phyloP scores from a whole-genome alignment of 371 early-diverging fungal species.

The Apophysomyces ossiformis region DNA sequence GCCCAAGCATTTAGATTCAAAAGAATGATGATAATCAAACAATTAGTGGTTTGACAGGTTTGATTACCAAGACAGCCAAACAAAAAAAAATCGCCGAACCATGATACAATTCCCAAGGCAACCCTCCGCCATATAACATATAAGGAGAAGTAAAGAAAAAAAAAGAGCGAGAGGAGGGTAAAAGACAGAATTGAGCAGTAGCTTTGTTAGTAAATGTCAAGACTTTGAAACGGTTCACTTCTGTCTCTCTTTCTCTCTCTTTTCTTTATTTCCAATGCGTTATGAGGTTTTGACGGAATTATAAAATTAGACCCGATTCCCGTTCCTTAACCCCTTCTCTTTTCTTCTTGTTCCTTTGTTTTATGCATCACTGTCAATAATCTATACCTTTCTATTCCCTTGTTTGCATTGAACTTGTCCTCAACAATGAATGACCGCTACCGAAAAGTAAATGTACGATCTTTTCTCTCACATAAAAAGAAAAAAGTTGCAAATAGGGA shows the following conservation, averaged over 20 bases:
- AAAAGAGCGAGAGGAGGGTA: not conserved
- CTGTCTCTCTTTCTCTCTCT: not conserved
- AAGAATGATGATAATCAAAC: slow-evolving; percentile 1
- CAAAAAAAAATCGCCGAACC: slow-evolving; percentile 9
- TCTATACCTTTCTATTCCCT: not conserved
- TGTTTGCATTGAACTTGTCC: not conserved
- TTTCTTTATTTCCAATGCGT: not conserved
- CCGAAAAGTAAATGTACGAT: not conserved
- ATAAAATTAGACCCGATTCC: slow-evolving; percentile 5
- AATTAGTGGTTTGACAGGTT: slow-evolving; percentile 10
- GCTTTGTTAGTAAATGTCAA: no score
- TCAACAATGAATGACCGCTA: slow-evolving; percentile 9
- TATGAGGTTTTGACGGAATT: not conserved
- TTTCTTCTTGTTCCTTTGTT: slow-evolving; percentile 9
- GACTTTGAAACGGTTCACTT: not conserved
- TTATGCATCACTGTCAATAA: slow-evolving; percentile 20
- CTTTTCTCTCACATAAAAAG: not conserved
- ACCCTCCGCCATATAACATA: not conserved
- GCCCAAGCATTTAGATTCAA: no score
- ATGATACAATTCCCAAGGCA: not conserved
- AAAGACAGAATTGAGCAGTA: no score
- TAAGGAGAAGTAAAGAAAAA: not conserved
- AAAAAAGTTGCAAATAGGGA: not conserved
- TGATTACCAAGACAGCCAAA: slow-evolving; percentile 9
- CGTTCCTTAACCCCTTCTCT: slow-evolving; percentile 4